phyloP scores from a whole-genome alignment of 164 flowering plant genomes.

The Euptelea pleiosperma region DNA sequence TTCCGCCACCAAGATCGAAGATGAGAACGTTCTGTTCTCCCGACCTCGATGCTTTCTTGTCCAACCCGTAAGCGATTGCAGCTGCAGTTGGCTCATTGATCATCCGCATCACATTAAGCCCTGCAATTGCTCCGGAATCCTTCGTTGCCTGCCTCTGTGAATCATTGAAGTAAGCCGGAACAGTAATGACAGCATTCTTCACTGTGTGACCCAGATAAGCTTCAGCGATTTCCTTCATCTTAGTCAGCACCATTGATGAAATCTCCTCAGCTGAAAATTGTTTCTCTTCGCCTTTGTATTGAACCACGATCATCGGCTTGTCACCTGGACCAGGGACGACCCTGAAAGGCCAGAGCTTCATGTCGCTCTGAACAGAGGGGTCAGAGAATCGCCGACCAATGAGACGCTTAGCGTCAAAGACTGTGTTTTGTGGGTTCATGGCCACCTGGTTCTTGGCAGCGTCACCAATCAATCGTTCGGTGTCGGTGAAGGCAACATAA shows the following conservation, averaged over 20 bases:
- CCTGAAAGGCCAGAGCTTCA: conserved; percentile 31
- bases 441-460: conserved; percentile 38
- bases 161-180: conserved; percentile 32
- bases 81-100: conserved; percentile 37
- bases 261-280: conserved; percentile 28
- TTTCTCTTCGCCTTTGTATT: conserved; percentile 26
- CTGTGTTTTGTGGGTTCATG: conserved; percentile 34
- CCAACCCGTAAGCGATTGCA: conserved; percentile 33
- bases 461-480: conserved; percentile 34
- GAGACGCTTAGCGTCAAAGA: conserved; percentile 29
- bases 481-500: conserved; percentile 40
- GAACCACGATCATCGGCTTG: conserved; percentile 27
- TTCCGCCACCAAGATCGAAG: conserved; percentile 22
- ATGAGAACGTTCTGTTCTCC: conserved; percentile 20
- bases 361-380: conserved; percentile 26
- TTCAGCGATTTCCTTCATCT: conserved; percentile 29
- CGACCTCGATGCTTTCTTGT: conserved; percentile 18
- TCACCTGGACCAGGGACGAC: conserved; percentile 20
- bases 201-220: conserved; percentile 14
- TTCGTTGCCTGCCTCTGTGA: conserved; percentile 32
- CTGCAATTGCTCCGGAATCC: conserved; percentile 28
- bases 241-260: conserved; percentile 22
- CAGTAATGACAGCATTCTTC: conserved; percentile 25
- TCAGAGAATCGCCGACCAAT: conserved; percentile 27
- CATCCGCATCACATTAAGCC: conserved; percentile 27